Evolutionary conservation across 1,139 yeast genomes (phyloP).

Genomic region (Saccharomyces hybrid): DNA sequence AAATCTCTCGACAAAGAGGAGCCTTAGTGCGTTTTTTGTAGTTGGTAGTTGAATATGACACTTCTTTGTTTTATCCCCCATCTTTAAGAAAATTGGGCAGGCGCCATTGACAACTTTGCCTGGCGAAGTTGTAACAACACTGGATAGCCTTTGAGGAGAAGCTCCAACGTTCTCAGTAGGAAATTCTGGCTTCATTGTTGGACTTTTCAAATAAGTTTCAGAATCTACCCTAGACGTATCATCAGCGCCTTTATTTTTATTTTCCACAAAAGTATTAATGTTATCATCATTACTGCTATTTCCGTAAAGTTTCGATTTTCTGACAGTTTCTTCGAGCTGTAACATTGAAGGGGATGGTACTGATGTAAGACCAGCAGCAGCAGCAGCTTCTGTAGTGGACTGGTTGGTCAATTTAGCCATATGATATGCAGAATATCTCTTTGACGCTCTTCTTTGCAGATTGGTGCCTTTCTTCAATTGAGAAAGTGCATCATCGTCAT

Average conservation of each 20-base stretch:
- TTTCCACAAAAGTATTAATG: slow-evolving; percentile 11
- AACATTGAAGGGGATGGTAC: slow-evolving; percentile 4
- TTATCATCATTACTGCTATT: slow-evolving; percentile 1
- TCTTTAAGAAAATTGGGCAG: slow-evolving; percentile 41
- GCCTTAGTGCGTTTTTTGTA: slow-evolving; percentile 56
- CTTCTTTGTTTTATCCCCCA: slow-evolving; percentile 58
- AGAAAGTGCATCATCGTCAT: slow-evolving; percentile 44
- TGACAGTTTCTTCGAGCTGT: not conserved
- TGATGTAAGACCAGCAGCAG: slow-evolving; percentile 23
- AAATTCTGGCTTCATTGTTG: not conserved
- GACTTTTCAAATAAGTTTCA: no score
- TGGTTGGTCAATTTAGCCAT: slow-evolving; percentile 67
- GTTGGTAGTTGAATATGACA: slow-evolving; percentile 44
- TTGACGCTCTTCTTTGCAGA: slow-evolving; percentile 81
- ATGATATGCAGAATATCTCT: slow-evolving; percentile 84
- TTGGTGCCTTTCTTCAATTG: slow-evolving; percentile 77
- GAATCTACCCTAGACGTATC: not conserved
- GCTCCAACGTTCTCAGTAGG: not conserved
- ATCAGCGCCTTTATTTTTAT: not conserved
- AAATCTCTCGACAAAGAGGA: slow-evolving; percentile 78
- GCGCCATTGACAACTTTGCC: not conserved
- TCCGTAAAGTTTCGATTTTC: slow-evolving; percentile 1
- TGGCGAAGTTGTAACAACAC: not conserved
- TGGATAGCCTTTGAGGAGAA: not conserved
- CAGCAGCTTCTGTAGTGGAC: slow-evolving; percentile 33